Percentiles rank a stretch among this genome's conserved stretches.
Conservation (phyloP, 2,329 filamentous ascomycete species). For the Ophiognomonia clavigignenti-juglandacearum region DNA sequence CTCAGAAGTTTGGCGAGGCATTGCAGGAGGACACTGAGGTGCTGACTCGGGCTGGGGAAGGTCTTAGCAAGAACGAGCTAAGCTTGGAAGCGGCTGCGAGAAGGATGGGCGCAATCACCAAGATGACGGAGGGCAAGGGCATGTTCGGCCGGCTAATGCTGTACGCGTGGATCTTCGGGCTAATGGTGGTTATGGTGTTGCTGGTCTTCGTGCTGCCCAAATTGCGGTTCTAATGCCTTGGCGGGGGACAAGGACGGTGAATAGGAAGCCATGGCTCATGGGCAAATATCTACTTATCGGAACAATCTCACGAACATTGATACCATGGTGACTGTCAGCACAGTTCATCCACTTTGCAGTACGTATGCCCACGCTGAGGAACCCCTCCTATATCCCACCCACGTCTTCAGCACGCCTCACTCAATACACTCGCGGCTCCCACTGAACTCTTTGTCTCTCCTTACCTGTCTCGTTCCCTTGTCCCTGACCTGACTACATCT, state of each 20-base stretch:
- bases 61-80: constrained; percentile 70
- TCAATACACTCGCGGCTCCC: no score
- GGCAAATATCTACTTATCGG: no score
- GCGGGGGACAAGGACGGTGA: no score
- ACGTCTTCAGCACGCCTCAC: no score
- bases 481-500: no score
- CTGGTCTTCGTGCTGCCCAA: constrained; percentile 86
- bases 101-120: constrained; percentile 70
- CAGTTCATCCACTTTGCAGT: neutral
- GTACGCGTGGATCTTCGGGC: constrained; percentile 75
- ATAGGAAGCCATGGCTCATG: neutral
- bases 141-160: constrained; percentile 82
- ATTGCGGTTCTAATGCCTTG: constrained; percentile 62
- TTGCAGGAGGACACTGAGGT: constrained; percentile 70
- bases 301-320: neutral
- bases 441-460: no score
- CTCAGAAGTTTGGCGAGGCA: constrained; percentile 64
- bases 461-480: no score
- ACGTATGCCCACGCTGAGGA: no score
- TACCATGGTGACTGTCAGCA: neutral
- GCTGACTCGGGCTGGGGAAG: constrained; percentile 64
- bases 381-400: no score
- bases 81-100: constrained; percentile 73
- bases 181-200: constrained; percentile 74
- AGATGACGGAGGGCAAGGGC: constrained; percentile 82